Conservation (phyloP, 805 yeast species). For the Zygosaccharomyces bailii region DNA sequence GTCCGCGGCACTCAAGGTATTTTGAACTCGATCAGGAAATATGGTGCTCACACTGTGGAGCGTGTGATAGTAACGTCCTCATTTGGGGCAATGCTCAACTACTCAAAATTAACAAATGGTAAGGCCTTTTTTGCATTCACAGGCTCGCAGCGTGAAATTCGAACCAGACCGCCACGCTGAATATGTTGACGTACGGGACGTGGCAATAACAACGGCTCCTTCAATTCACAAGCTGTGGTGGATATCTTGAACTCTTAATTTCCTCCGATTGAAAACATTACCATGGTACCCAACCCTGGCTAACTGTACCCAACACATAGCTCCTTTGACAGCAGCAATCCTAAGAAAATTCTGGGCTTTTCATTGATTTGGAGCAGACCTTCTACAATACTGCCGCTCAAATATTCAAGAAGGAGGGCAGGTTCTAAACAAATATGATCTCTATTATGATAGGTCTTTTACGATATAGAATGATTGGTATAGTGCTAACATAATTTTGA, state of each 20-base stretch:
- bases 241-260: constrained; percentile 37
- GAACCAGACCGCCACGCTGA: constrained; percentile 38
- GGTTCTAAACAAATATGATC: no score
- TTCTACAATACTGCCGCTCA: constrained; percentile 27
- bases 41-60: constrained; percentile 42
- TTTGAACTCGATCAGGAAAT: constrained; percentile 42
- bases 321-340: constrained; percentile 17
- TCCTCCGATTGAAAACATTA: constrained; percentile 45
- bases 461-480: no score
- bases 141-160: neutral
- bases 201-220: constrained; percentile 35
- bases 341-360: constrained; percentile 26
- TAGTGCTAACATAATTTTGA: no score
- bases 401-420: constrained; percentile 20
- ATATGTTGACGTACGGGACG: constrained; percentile 52
- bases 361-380: constrained; percentile 17
- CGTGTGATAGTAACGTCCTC: constrained; percentile 57
- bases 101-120: constrained; percentile 21
- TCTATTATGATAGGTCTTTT: no score
- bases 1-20: constrained; percentile 51
- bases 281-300: constrained; percentile 39
- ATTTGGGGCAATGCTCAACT: constrained; percentile 35
- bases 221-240: constrained; percentile 13
- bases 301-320: neutral
- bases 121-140: neutral